phyloP scores from a whole-genome alignment of 2,329 filamentous ascomycete genomes.

The Chrysoporthe deuterocubensis region DNA sequence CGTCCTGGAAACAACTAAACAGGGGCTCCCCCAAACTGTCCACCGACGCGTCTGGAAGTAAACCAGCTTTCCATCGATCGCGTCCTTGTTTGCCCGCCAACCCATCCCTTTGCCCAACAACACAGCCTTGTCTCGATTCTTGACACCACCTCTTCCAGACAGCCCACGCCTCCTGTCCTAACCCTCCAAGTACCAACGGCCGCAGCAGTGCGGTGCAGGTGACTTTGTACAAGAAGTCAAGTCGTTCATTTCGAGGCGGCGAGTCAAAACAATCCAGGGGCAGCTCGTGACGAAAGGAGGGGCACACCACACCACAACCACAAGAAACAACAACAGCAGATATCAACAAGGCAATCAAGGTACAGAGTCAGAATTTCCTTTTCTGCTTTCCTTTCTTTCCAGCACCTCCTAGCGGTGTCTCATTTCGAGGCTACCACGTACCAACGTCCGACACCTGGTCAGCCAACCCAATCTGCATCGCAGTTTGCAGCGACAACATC shows the following conservation, averaged over 20 bases:
- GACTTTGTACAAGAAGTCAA: not conserved
- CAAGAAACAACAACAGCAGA: not conserved
- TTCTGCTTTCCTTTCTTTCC: not conserved
- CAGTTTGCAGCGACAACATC: not conserved
- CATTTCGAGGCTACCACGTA: not conserved
- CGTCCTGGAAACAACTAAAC: constrained; percentile 16
- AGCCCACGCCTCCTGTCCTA: not conserved
- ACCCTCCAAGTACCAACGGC: not conserved
- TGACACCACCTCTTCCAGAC: not conserved
- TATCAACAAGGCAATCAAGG: constrained; percentile 3
- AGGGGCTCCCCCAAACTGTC: constrained; percentile 3
- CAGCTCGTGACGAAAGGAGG: constrained; percentile 1
- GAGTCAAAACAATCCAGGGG: constrained; percentile 5
- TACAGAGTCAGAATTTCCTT: not conserved
- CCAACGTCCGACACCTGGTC: not conserved
- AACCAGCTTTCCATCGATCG: constrained; percentile 11
- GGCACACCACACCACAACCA: constrained; percentile 2
- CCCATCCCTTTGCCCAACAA: not conserved
- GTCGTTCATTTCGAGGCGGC: not conserved
- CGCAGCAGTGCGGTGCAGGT: constrained; percentile 8
- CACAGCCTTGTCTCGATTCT: not conserved
- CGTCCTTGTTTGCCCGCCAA: constrained; percentile 9
- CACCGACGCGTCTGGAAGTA: constrained; percentile 20
- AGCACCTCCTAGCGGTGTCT: not conserved
- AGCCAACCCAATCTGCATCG: not conserved